Evolutionary conservation across 352 stramenopile species (phyloP), one percentile per base, ranked within the genome.

Genomic region (Pythium scleroteichum): DNA sequence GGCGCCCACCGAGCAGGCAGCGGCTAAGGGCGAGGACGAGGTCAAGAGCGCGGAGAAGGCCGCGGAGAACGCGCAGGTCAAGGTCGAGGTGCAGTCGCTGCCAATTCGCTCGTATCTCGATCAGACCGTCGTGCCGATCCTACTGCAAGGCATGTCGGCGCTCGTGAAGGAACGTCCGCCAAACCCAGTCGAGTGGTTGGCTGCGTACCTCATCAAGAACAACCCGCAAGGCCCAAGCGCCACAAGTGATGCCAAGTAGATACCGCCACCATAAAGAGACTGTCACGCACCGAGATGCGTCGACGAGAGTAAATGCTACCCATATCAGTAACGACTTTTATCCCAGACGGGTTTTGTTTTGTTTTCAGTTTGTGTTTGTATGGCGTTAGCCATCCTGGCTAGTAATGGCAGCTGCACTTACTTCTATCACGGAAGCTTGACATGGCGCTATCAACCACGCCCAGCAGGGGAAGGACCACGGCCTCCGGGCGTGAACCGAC

Each of bases 51-150:
- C 85, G 1, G 85, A 96, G 45, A 81, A 90, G 24, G 81, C 75
- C 5, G 72, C 77, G 13, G 82, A 95, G 60, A 81, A 76, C 53
- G 79, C 79, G 10, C 82, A 94, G 66, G 76, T 93, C 49, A 92
- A 98, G 75, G 78, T 97, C 48, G 92, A 98, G 44, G 83, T 95
- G 59, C 87, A 97, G 61, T 79, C 80, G 23, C 75, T 99, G 33
- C 96, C 97, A 4, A 99, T 99, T 69, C 93, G 97, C 57, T 94
- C 96, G 29, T 99, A 99, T 69, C 75, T 99, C 62, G 97, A 99
- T 79, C 95, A 99, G 71, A 99, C 96, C 0, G 97, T 99, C 19
- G 96, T 99, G 74, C 97, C 97, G n/a, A 98, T 99, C 74, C 71
- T 99, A 49, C 78, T 99, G 44, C 95, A 99, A 68, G 97, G 97